phyloP scores from a whole-genome alignment of 805 yeast genomes.

The Nakazawaea wickerhamii region DNA sequence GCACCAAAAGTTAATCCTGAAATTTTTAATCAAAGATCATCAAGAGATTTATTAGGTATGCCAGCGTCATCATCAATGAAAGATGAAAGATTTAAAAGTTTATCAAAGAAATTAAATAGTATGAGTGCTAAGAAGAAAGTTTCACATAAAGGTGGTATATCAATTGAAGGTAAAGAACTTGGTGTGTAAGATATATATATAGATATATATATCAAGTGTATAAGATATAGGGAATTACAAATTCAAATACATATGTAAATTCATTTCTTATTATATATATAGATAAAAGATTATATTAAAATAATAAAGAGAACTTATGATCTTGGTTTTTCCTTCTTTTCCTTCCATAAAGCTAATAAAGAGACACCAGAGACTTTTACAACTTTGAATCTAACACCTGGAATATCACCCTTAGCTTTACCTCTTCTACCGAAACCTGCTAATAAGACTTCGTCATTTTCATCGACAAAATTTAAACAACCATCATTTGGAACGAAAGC shows the following conservation, averaged over 20 bases:
- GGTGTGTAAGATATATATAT: constrained; percentile 7
- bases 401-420: constrained; percentile 99
- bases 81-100: constrained; percentile 78
- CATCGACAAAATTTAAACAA: constrained; percentile 99
- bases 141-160: constrained; percentile 63
- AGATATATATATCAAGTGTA: too few species aligned
- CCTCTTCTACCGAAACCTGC: constrained; percentile 99
- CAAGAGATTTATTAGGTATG: constrained; percentile 35
- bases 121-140: constrained; percentile 43
- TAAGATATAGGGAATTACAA: neutral
- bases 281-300: neutral
- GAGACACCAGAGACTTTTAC: constrained; percentile 99
- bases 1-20: constrained; percentile 76
- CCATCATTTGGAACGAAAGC: constrained; percentile 99
- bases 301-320: constrained; percentile 44
- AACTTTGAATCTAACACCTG: constrained; percentile 99
- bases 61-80: constrained; percentile 46
- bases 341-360: constrained; percentile 99
- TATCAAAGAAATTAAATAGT: constrained; percentile 53
- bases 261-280: neutral
- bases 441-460: constrained; percentile 98
- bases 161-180: constrained; percentile 67
- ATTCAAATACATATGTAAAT: neutral
- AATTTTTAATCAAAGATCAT: constrained; percentile 37
- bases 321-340: constrained; percentile 99